phyloP scores from a whole-genome alignment of 202 grass and related monocot genomes.

The Brachypodium distachyon region DNA sequence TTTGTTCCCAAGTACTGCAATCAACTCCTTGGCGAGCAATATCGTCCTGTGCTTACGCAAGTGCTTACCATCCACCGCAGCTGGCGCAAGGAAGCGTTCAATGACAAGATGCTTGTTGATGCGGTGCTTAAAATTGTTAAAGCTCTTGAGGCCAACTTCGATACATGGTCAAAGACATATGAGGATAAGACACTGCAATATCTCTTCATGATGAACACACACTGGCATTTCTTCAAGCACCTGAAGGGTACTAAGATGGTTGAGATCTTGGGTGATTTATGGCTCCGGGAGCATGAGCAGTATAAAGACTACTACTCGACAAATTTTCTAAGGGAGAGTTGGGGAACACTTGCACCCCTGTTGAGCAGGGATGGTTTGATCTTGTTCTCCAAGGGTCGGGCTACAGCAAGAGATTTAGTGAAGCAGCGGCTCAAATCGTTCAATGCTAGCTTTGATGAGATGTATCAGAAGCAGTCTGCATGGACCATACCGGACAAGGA shows the following conservation, averaged over 20 bases:
- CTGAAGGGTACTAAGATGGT: constrained; percentile 73
- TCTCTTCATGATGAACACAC: constrained; percentile 77
- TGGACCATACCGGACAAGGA: constrained; percentile 83
- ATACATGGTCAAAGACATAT: constrained; percentile 73
- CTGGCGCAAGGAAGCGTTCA: constrained; percentile 75
- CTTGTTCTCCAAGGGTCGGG: constrained; percentile 82
- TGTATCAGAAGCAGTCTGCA: constrained; percentile 75
- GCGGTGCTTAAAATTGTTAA: constrained; percentile 53
- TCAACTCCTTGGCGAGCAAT: constrained; percentile 61
- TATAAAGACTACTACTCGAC: constrained; percentile 75
- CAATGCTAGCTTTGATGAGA: constrained; percentile 70
- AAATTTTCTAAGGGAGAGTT: constrained; percentile 70
- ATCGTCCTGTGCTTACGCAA: constrained; percentile 53
- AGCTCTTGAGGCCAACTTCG: constrained; percentile 64
- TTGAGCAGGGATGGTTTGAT: constrained; percentile 90
- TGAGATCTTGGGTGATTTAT: constrained; percentile 57
- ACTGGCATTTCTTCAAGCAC: constrained; percentile 92
- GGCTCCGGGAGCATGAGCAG: constrained; percentile 81
- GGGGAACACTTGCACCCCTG: constrained; percentile 64
- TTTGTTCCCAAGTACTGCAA: constrained; percentile 80
- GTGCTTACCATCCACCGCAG: constrained; percentile 82
- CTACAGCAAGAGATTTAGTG: constrained; percentile 81
- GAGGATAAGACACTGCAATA: constrained; percentile 38
- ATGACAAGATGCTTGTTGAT: constrained; percentile 60
- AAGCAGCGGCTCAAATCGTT: constrained; percentile 87